Evolutionary conservation across 2,329 filamentous ascomycete genomes (phyloP).

Genomic region (Pestalotiopsis sp.): DNA sequence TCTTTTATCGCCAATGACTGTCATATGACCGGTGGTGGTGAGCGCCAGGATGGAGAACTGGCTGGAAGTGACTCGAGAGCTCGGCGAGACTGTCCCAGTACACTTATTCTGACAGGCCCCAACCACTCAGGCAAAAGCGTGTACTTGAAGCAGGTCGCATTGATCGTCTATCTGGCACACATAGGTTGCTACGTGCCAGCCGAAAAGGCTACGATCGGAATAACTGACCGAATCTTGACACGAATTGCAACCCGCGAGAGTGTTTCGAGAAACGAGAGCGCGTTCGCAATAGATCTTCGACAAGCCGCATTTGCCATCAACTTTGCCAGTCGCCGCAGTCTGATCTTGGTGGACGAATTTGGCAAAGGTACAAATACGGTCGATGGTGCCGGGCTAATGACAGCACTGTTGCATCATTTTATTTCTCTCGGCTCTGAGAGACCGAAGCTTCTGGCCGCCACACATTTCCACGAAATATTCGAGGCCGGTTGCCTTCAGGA

Average conservation of each 20-base stretch:
- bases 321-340: constrained; percentile 73
- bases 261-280: constrained; percentile 60
- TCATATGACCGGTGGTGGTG: constrained; percentile 63
- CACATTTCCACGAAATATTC: constrained; percentile 74
- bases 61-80: constrained; percentile 3
- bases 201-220: constrained; percentile 71
- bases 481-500: constrained; percentile 60
- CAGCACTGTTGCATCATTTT: constrained; percentile 61
- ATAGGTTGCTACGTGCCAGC: constrained; percentile 92
- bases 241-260: constrained; percentile 76
- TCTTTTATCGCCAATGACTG: constrained; percentile 86
- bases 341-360: constrained; percentile 94
- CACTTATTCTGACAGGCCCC: constrained; percentile 84
- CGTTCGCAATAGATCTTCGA: constrained; percentile 78
- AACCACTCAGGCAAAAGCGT: constrained; percentile 98
- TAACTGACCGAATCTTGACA: constrained; percentile 92
- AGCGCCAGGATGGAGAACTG: constrained; percentile 24
- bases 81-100: constrained; percentile 52
- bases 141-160: constrained; percentile 88
- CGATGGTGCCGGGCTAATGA: constrained; percentile 61
- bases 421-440: constrained; percentile 43
- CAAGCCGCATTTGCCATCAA: constrained; percentile 80
- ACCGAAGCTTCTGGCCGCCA: constrained; percentile 63
- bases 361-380: constrained; percentile 64
- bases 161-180: constrained; percentile 91